phyloP scores from a whole-genome alignment of 805 yeast species.

The Candida morakotiae region DNA sequence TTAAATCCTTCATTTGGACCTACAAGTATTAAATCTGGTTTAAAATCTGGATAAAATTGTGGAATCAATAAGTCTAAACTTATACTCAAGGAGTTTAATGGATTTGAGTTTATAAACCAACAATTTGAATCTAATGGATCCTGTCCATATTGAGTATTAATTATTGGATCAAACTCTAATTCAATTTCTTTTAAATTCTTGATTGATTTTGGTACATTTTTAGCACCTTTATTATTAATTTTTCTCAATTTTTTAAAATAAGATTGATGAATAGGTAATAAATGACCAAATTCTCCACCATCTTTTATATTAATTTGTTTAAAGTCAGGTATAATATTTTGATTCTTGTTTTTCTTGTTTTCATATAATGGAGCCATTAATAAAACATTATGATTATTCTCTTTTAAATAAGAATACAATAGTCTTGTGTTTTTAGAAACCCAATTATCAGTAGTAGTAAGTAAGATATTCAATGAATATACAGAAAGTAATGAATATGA shows the following conservation, averaged over 20 bases:
- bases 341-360: not conserved
- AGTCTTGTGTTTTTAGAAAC: conserved; percentile 30
- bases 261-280: conserved; percentile 26
- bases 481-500: not conserved
- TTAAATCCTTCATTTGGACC: conserved; percentile 29
- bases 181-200: too few species aligned
- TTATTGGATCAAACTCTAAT: conserved; percentile 3
- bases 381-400: conserved; percentile 27
- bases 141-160: conserved; percentile 21
- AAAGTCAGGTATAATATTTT: not conserved
- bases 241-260: conserved; percentile 17
- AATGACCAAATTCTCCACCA: conserved; percentile 35
- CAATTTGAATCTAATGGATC: conserved; percentile 28
- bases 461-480: conserved; percentile 22
- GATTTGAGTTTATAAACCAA: conserved; percentile 32
- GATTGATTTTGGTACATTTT: conserved; percentile 10
- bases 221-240: conserved; percentile 14
- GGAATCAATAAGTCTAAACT: conserved; percentile 26
- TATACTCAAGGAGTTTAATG: conserved; percentile 20
- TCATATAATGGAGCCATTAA: conserved; percentile 23
- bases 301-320: conserved; percentile 8
- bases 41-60: conserved; percentile 18
- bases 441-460: conserved; percentile 35
- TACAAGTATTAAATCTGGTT: conserved; percentile 25
- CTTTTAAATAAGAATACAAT: conserved; percentile 21